Percentiles rank a stretch among this genome's conserved stretches.
Evolutionary conservation across 306 rosid genomes (phyloP).

Genomic region (Citrullus mucosospermus): DNA sequence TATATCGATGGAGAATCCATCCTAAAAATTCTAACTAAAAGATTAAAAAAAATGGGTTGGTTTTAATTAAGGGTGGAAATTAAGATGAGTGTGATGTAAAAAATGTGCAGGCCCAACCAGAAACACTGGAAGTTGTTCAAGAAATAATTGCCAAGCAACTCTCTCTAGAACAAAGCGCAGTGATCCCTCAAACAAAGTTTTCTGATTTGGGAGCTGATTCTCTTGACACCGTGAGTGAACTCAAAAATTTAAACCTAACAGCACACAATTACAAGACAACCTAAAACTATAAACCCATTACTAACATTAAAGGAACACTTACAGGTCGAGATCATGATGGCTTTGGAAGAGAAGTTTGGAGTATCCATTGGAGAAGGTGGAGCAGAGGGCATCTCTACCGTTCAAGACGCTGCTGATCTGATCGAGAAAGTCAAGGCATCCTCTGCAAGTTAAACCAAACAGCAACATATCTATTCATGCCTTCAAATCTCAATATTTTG

Average conservation of each 20-base stretch:
- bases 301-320: not conserved
- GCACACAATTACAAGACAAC: not conserved
- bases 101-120: constrained; percentile 30
- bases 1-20: too few relatives aligned
- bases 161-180: constrained; percentile 36
- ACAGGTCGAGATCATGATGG: constrained; percentile 60
- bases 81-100: not conserved
- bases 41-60: not conserved
- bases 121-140: constrained; percentile 44
- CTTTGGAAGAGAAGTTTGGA: constrained; percentile 56
- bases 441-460: constrained; percentile 4
- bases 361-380: constrained; percentile 51
- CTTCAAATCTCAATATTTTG: constrained; percentile 1
- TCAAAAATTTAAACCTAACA: not conserved
- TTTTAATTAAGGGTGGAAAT: not conserved
- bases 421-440: constrained; percentile 42
- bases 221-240: constrained; percentile 38
- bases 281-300: not conserved
- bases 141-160: constrained; percentile 50
- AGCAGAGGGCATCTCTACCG: constrained; percentile 55
- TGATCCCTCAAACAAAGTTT: constrained; percentile 47
- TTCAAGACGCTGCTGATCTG: constrained; percentile 63
- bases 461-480: not conserved
- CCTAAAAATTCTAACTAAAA: not conserved
- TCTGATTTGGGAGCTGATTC: constrained; percentile 64